These are phyloP conservation scores for Globisporangium radiosum DNA, from an alignment of 352 stramenopile genomes.

Conservation along the genomic window DNA sequence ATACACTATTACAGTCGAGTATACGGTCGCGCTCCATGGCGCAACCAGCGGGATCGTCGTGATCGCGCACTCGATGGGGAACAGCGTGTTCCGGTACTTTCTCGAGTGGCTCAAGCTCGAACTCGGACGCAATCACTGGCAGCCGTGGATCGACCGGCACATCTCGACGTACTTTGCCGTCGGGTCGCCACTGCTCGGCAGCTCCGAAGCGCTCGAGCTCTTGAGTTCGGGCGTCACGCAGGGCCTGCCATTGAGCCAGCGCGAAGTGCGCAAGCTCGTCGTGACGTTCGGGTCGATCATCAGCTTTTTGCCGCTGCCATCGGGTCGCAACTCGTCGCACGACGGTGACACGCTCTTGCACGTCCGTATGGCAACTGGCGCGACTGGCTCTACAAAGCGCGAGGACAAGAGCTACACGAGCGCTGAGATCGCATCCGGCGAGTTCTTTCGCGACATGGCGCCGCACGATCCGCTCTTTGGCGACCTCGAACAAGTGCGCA, in stretches of 20 bases:
- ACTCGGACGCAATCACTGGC: conserved; percentile 61
- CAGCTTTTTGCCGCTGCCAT: conserved; percentile 65
- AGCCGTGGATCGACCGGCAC: conserved; percentile 69
- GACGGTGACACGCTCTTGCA: conserved; percentile 53
- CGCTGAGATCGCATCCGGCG: conserved; percentile 53
- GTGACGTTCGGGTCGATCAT: conserved; percentile 69
- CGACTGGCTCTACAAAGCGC: conserved; percentile 14
- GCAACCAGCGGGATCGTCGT: conserved; percentile 47
- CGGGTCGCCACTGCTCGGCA: conserved; percentile 62
- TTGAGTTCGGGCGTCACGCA: conserved; percentile 57
- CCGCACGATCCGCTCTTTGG: conserved; percentile 51
- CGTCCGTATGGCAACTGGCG: conserved; percentile 26
- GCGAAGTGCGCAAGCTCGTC: conserved; percentile 62
- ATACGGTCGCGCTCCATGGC: conserved; percentile 45
- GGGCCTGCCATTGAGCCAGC: conserved; percentile 56
- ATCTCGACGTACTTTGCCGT: conserved; percentile 76
- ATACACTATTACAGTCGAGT: conserved; percentile 32
- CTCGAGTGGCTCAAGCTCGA: conserved; percentile 76
- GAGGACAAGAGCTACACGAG: conserved; percentile 49
- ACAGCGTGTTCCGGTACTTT: conserved; percentile 77
- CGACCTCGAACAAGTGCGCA: conserved; percentile 47
- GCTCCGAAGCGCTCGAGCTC: conserved; percentile 60
- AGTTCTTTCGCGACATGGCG: conserved; percentile 68
- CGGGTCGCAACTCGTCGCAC: conserved; percentile 32
- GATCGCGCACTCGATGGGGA: conserved; percentile 80